Conservation (phyloP, 257 asterid genomes). For the Plantago ovata region DNA sequence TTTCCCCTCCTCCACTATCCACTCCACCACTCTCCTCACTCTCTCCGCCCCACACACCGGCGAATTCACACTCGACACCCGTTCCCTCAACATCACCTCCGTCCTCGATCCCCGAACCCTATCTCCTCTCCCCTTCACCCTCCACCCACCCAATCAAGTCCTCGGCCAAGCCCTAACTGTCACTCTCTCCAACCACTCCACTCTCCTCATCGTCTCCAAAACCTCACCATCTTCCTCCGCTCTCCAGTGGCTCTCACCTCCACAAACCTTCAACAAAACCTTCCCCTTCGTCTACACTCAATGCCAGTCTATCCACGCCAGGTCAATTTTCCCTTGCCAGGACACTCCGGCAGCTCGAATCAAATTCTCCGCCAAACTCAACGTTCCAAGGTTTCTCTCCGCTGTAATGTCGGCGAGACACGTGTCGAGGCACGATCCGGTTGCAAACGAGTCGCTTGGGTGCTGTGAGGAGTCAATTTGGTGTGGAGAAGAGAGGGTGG, state of each 20-base stretch:
- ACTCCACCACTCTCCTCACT: slow-evolving; percentile 61
- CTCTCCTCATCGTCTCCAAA: slow-evolving; percentile 40
- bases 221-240: slow-evolving; percentile 67
- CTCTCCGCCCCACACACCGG: slow-evolving; percentile 70
- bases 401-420: slow-evolving; percentile 88
- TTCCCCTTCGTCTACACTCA: slow-evolving; percentile 88
- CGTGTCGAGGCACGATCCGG: slow-evolving; percentile 50
- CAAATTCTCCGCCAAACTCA: slow-evolving; percentile 56
- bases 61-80: slow-evolving; percentile 66
- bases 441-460: slow-evolving; percentile 37
- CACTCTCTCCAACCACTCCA: slow-evolving; percentile 56
- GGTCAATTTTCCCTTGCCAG: slow-evolving; percentile 96
- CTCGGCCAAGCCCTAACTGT: slow-evolving; percentile 54
- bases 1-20: slow-evolving; percentile 75
- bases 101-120: slow-evolving; percentile 50
- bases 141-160: slow-evolving; percentile 42
- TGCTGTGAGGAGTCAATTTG: slow-evolving; percentile 69
- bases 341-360: slow-evolving; percentile 92
- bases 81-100: slow-evolving; percentile 60
- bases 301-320: slow-evolving; percentile 88
- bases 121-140: slow-evolving; percentile 52
- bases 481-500: slow-evolving; percentile 79
- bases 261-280: slow-evolving; percentile 71
- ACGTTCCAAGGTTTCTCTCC: slow-evolving; percentile 57
- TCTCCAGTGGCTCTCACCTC: slow-evolving; percentile 91